Evolutionary conservation across 73 alveolate genomes (phyloP).

Genomic region (Tetrahymena elliotti): DNA sequence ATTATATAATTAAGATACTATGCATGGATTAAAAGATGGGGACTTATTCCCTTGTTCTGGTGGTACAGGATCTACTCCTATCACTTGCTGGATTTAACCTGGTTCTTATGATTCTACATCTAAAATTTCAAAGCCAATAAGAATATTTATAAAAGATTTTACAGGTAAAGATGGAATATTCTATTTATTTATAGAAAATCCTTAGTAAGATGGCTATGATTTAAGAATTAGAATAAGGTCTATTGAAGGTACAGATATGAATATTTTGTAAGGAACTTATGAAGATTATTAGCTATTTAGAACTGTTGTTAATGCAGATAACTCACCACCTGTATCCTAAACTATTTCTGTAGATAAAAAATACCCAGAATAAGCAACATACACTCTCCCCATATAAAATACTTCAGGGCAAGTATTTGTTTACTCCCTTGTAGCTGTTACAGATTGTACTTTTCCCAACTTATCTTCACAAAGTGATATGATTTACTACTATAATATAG

Average conservation of each 20-base stretch:
- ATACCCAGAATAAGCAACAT: not conserved
- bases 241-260: not conserved
- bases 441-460: not conserved
- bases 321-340: not conserved
- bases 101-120: not conserved
- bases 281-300: not conserved
- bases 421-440: not conserved
- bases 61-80: not conserved
- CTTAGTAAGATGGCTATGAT: not conserved
- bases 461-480: not conserved
- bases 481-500: not conserved
- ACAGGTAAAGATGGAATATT: not conserved
- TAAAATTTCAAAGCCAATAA: not conserved
- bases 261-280: not conserved
- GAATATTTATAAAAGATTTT: not conserved
- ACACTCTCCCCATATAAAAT: not conserved
- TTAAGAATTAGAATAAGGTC: not conserved
- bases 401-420: not conserved
- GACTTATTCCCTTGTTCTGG: not conserved
- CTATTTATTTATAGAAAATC: not conserved
- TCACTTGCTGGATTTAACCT: not conserved
- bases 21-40: not conserved
- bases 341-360: not conserved
- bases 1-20: not conserved
- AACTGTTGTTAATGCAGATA: not conserved